phyloP scores from a whole-genome alignment of 2,329 filamentous ascomycete species.

The Arthroderma sp. region DNA sequence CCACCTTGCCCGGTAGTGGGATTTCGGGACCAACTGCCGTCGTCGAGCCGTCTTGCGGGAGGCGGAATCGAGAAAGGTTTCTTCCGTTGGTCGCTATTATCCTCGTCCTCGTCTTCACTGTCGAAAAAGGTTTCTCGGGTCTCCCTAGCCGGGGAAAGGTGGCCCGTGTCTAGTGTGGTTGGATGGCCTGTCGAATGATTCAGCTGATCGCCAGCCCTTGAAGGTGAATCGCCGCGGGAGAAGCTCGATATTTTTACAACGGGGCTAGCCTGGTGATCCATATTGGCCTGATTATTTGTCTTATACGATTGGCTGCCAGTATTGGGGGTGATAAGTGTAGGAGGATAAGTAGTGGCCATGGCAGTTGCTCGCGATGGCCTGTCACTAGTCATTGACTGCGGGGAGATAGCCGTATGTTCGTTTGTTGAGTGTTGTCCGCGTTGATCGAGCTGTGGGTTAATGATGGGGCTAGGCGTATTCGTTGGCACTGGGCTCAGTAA shows the following conservation, averaged over 20 bases:
- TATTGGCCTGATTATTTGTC: constrained; percentile 14
- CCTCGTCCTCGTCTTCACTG: constrained; percentile 17
- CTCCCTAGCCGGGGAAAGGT: constrained; percentile 24
- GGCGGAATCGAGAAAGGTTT: constrained; percentile 15
- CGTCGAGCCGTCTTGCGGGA: constrained; percentile 27
- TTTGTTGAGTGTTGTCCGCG: neutral
- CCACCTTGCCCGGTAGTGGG: constrained; percentile 33
- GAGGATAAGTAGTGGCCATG: constrained; percentile 13
- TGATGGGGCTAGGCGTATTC: constrained; percentile 22
- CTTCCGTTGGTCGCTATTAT: constrained; percentile 12
- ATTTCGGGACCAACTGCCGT: constrained; percentile 38
- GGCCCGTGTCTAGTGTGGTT: constrained; percentile 7
- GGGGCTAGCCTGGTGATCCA: constrained; percentile 29
- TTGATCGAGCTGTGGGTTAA: constrained; percentile 15
- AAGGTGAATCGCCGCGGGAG: constrained; percentile 35
- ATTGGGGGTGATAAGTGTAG: constrained; percentile 18
- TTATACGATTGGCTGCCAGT: constrained; percentile 19
- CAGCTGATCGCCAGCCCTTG: constrained; percentile 19
- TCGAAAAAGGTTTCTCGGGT: constrained; percentile 14
- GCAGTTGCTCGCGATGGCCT: constrained; percentile 9
- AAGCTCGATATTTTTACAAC: constrained; percentile 35
- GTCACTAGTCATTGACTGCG: constrained; percentile 3
- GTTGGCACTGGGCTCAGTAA: constrained; percentile 26
- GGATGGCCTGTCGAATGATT: neutral
- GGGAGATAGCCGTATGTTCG: neutral